phyloP scores from a whole-genome alignment of 1,284 basidiomycete genomes.

The Ceratobasidium sp. region DNA sequence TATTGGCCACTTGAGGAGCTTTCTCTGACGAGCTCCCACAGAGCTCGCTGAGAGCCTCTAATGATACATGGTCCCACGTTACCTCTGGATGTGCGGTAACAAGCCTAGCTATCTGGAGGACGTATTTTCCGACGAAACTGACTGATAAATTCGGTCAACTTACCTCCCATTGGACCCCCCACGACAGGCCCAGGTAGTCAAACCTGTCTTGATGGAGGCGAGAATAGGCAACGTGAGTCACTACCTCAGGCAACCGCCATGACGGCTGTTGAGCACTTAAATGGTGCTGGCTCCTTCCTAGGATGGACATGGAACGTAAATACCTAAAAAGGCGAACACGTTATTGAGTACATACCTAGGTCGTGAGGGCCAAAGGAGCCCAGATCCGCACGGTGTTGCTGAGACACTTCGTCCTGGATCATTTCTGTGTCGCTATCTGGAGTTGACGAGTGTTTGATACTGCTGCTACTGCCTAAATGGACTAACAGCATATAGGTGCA shows the following conservation, averaged over 20 bases:
- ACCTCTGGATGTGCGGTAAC: constrained; percentile 8
- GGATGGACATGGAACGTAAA: too few relatives aligned
- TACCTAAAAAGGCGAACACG: too few relatives aligned
- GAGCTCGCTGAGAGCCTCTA: background rate
- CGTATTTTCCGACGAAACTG: background rate
- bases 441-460: background rate
- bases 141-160: background rate
- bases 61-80: constrained; percentile 43
- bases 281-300: too few relatives aligned
- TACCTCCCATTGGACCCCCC: constrained; percentile 47
- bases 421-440: constrained; percentile 20
- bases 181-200: constrained; percentile 43
- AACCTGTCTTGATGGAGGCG: constrained; percentile 29
- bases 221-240: constrained; percentile 26
- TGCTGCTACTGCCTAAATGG: background rate
- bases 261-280: background rate
- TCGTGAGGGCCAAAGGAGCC: too few relatives aligned
- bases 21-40: constrained; percentile 26
- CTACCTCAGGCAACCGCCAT: constrained; percentile 2
- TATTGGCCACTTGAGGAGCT: constrained; percentile 19
- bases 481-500: too few relatives aligned
- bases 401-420: background rate
- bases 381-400: too few relatives aligned
- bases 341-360: too few relatives aligned
- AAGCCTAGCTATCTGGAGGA: constrained; percentile 31